Evolutionary conservation across 1,284 basidiomycete genomes (phyloP), one percentile per base, ranked within the genome.

Genomic region (Ceratobasidium papillatum): DNA sequence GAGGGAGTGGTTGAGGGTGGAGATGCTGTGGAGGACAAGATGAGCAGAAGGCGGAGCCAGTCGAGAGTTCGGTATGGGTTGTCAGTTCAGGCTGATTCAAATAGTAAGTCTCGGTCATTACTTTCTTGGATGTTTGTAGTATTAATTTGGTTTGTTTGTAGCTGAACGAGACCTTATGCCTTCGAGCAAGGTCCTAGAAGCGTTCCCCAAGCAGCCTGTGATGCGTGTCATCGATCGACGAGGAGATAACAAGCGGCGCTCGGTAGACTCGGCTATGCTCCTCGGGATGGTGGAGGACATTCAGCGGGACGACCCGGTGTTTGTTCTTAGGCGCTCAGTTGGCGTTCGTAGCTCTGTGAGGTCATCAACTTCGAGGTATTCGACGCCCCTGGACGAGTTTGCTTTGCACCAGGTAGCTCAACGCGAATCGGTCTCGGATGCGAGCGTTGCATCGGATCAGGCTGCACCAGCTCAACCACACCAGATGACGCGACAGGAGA

Each of bases 1-100:
- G 97, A 98, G 52, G 97, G 96, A 22, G 95, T 99, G 1, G 96
- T 98, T 0, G 96, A 99, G 81, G 97, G 97, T 0, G 96, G 96
- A 0, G 97, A 99, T 81, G 96, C 98, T 79, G 89, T 99, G 0
- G 97, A 99, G 82, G 95, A 97, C 80, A 95, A 96, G 81, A 83
- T 90, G 52, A 87, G 89, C 14, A 94, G 95, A 82, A 86, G 95
- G 73, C 87, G 91, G 76, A 96, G 94, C 81, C 86, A 88, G 22
- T 83, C 88, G 1, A 87, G 94, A 61, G 92, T 97, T 52, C 87
- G 94, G 62, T 99, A 98, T 81, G 88, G 88, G 19, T 84, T 99
- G 63, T 86, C 87, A 17, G 87, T 90, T 25, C 84, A 86, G 78
- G 79, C 85, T 22, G 87, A 87, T 75, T 88, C 88, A 8, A 86